Percentiles rank a stretch among this genome's conserved stretches.
Evolutionary conservation across 192 early-diverging fungal genomes (phyloP).

Genomic region (Podochytrium sp.): DNA sequence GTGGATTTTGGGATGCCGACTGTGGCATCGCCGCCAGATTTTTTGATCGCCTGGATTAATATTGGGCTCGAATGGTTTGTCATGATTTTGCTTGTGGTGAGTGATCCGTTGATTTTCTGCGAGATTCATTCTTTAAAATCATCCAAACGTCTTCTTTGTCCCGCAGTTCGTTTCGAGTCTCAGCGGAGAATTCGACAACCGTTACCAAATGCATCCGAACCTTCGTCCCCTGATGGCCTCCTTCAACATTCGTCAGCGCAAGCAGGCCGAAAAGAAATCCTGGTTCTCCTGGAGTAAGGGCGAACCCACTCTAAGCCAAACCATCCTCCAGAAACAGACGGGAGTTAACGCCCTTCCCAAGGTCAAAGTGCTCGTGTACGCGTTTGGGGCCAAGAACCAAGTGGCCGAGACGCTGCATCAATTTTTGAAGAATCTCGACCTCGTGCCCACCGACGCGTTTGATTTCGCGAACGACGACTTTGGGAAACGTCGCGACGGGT

Average conservation of each 20-base stretch:
- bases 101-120: too few relatives aligned
- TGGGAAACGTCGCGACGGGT: background rate
- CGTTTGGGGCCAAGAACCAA: conserved; percentile 12
- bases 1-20: background rate
- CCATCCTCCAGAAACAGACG: too few relatives aligned
- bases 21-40: too few relatives aligned
- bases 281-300: too few relatives aligned
- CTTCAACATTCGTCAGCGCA: conserved; percentile 17
- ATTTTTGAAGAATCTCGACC: conserved; percentile 8
- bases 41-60: too few relatives aligned
- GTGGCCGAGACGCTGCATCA: background rate
- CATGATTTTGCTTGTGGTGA: too few relatives aligned
- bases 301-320: too few relatives aligned
- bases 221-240: conserved; percentile 4
- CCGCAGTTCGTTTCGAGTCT: background rate
- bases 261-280: too few relatives aligned
- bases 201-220: background rate
- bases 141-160: too few relatives aligned
- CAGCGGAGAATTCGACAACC: conserved; percentile 12
- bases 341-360: background rate
- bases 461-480: background rate
- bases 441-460: background rate
- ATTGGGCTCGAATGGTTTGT: too few relatives aligned
- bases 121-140: too few relatives aligned
- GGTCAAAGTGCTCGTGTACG: conserved; percentile 5